These are phyloP conservation scores for Curvularia verruculosa DNA, from an alignment of 2,329 filamentous ascomycete genomes.

Conservation along the genomic window DNA sequence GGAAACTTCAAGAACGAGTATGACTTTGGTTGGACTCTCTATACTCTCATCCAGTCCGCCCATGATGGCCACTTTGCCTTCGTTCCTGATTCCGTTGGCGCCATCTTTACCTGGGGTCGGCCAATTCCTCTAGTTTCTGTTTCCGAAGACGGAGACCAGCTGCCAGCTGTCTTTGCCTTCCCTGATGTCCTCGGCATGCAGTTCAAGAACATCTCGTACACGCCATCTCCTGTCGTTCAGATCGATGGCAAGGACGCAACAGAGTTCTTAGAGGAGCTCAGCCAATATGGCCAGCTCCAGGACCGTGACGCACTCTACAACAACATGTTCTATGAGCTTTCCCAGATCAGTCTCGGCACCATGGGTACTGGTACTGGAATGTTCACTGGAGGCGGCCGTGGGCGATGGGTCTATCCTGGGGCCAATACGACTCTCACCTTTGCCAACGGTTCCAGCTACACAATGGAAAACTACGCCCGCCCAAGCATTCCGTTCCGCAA, in stretches of 20 bases:
- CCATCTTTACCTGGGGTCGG: conserved; percentile 58
- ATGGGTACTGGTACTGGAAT: conserved; percentile 51
- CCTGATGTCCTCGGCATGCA: conserved; percentile 54
- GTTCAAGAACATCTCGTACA: conserved; percentile 52
- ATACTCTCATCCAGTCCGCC: conserved; percentile 59
- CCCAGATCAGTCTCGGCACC: conserved; percentile 50
- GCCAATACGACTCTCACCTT: conserved; percentile 53
- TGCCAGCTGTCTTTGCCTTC: conserved; percentile 64
- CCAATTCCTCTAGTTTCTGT: conserved; percentile 63
- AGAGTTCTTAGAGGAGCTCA: conserved; percentile 56
- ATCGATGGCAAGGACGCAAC: conserved; percentile 63
- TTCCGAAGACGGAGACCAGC: conserved; percentile 63
- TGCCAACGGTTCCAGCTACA: conserved; percentile 51
- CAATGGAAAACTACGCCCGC: conserved; percentile 53
- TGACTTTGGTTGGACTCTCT: conserved; percentile 59
- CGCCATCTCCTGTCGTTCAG: conserved; percentile 58
- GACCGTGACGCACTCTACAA: conserved; percentile 65
- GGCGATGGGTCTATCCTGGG: conserved; percentile 53
- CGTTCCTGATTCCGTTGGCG: conserved; percentile 59
- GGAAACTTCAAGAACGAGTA: conserved; percentile 51
- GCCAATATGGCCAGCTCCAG: conserved; percentile 57
- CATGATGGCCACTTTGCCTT: conserved; percentile 71
- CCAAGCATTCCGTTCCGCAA: conserved; percentile 48
- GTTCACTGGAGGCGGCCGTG: conserved; percentile 54
- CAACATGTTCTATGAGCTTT: conserved; percentile 56